Evolutionary conservation across 257 asterid species (phyloP).

Genomic region (Nicotiana tomentosiformis): DNA sequence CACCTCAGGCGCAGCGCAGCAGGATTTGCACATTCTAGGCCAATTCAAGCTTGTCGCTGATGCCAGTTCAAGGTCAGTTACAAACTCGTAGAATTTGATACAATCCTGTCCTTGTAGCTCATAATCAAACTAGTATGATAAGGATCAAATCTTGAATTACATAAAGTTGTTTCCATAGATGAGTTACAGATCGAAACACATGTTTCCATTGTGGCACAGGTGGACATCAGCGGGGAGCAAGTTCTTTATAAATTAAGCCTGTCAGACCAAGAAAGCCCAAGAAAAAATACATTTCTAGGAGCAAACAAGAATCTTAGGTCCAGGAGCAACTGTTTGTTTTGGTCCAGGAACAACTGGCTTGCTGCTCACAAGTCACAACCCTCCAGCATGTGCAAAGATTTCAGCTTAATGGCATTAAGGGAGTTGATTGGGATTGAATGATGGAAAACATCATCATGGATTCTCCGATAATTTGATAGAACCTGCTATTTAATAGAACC

Average conservation of each 20-base stretch:
- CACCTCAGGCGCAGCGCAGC: conserved; percentile 25
- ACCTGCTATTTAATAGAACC: neutral
- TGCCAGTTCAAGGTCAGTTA: conserved; percentile 24
- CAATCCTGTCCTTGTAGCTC: neutral
- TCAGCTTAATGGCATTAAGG: neutral
- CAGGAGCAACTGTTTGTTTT: neutral
- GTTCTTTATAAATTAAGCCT: neutral
- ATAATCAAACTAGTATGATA: neutral
- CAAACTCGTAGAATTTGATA: neutral
- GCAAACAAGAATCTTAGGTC: neutral
- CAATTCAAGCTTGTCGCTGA: conserved; percentile 70
- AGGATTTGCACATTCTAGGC: conserved; percentile 25
- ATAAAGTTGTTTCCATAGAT: neutral
- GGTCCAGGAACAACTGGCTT: neutral
- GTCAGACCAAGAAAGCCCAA: neutral
- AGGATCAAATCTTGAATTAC: neutral
- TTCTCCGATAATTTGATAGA: neutral
- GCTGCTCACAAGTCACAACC: neutral
- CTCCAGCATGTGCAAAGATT: neutral
- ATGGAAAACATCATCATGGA: neutral
- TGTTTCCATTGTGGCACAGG: neutral
- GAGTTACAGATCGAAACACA: neutral
- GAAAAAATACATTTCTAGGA: neutral
- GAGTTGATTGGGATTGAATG: neutral
- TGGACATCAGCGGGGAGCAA: neutral